Evolutionary conservation across 2,329 filamentous ascomycete genomes (phyloP), one percentile per base, ranked within the genome.

Genomic region (Tolypocladium endophyticum): DNA sequence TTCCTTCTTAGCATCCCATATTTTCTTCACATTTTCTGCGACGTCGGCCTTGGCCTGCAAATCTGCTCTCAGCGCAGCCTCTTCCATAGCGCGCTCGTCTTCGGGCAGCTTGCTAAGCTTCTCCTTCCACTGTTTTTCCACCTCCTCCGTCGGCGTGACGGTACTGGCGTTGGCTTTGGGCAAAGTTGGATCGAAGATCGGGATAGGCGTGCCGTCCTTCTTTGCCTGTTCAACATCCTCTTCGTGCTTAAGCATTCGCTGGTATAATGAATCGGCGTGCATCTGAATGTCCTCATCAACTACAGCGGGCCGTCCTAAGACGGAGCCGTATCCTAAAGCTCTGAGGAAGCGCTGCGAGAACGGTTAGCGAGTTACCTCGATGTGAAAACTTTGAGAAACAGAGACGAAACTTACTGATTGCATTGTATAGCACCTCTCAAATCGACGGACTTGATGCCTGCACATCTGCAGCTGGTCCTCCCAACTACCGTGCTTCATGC

Each of bases 271-370:
- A 76, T 99, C 94, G 61, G 93, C 93, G 72, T 97, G 92, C 87
- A 97, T 90, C 74, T 97, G 94, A 62, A 99, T 91, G 66, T 88
- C 84, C 72, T 97, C 92, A 67, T 96, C 89, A 57, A 89, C 81
- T 36, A 86, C 81, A 0, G 81, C 76, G 11, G 87, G 77, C 28
- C 86, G 83, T 53, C 88, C 83, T 62, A 84, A 78, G 33, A 84
- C 84, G 9, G 85, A 83, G 39, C 95, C 82, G 71, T 97, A 97
- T 5, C 94, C 94, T 23, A 99, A 76, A 1, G 92, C 92, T 73
- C 93, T 92, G 35, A 99, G 77, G 66, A 99, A 92, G 72, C 93
- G 88, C 83, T 92, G 63, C 25, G 52, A 30, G 9, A 2, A 28
- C 7, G 20, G 50, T 54, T 23, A 54, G 30, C 30, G 30, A 36